Evolutionary conservation across 768 basidiomycete species (phyloP).

Genomic region (Leccinum variicolor): DNA sequence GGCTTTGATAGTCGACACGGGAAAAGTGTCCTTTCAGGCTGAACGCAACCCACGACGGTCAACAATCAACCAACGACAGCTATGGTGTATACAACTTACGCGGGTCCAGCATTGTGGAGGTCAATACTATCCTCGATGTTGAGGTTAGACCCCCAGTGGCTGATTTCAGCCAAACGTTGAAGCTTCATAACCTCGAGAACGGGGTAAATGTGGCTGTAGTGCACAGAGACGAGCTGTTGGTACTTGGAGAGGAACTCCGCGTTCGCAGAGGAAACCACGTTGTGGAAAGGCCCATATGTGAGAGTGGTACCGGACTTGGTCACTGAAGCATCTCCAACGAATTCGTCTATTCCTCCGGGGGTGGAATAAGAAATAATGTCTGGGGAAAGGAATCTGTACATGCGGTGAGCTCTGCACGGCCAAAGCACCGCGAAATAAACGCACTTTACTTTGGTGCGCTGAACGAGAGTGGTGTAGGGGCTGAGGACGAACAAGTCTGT

Average conservation of each 20-base stretch:
- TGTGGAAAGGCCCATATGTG: constrained; percentile 86
- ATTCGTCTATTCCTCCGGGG: constrained; percentile 56
- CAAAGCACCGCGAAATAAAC: constrained; percentile 22
- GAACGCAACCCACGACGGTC: background rate
- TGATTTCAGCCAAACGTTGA: constrained; percentile 80
- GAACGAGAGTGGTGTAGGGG: constrained; percentile 76
- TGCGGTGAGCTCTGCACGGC: constrained; percentile 2
- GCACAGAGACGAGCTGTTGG: constrained; percentile 68
- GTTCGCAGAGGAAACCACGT: constrained; percentile 62
- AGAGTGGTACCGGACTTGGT: constrained; percentile 77
- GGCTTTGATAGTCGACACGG: constrained; percentile 81
- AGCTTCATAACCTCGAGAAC: constrained; percentile 73
- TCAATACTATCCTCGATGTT: constrained; percentile 88
- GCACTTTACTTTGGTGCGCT: constrained; percentile 85
- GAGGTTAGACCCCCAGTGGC: constrained; percentile 95
- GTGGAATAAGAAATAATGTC: constrained; percentile 69
- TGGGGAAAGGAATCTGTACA: constrained; percentile 62
- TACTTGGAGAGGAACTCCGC: constrained; percentile 51
- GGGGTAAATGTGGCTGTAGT: constrained; percentile 82
- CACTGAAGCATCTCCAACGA: constrained; percentile 56
- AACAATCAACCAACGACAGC: background rate
- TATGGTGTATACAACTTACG: constrained; percentile 49
- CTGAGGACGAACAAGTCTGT: constrained; percentile 79
- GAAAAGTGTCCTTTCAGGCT: constrained; percentile 97
- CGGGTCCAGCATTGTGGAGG: constrained; percentile 87